Conservation (phyloP, 2,329 filamentous ascomycete species). For the Penicillium sp. region DNA sequence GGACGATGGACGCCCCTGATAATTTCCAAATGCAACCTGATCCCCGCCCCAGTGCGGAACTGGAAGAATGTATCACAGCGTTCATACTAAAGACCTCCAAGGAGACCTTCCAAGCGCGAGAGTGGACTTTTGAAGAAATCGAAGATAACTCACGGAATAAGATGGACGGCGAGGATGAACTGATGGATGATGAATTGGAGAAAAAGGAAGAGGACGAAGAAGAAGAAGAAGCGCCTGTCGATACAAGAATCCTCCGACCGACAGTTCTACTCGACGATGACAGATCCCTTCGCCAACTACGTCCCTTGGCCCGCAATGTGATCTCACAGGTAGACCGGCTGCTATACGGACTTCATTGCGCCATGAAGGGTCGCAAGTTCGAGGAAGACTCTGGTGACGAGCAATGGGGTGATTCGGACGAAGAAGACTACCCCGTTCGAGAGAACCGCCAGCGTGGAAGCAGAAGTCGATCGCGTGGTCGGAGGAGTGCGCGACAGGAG, state of each 20-base stretch:
- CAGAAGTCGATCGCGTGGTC: conserved; percentile 20
- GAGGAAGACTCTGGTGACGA: conserved; percentile 24
- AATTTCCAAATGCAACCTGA: conserved; percentile 43
- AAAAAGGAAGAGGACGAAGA: conserved; percentile 12
- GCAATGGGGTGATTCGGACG: conserved; percentile 25
- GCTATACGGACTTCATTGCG: conserved; percentile 61
- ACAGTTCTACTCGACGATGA: conserved; percentile 15
- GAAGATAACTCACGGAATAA: conserved; percentile 4
- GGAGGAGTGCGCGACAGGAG: conserved; percentile 18
- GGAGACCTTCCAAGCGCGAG: conserved; percentile 48
- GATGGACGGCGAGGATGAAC: conserved; percentile 14
- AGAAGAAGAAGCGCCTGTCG: conserved; percentile 13
- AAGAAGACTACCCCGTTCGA: conserved; percentile 6
- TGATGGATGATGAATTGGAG: conserved; percentile 4
- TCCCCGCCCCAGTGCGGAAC: conserved; percentile 48
- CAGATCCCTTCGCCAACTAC: conserved; percentile 50
- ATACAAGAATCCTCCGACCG: conserved; percentile 23
- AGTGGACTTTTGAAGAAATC: conserved; percentile 24
- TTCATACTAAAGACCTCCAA: conserved; percentile 59
- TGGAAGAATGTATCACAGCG: conserved; percentile 65
- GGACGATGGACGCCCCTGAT: conserved; percentile 45
- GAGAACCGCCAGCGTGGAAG: conserved; percentile 8
- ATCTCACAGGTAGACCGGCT: conserved; percentile 61
- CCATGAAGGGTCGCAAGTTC: conserved; percentile 46
- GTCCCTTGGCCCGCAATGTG: conserved; percentile 61